A percentile compares a stretch with the other conserved stretches of the same genome.
phyloP scores from a whole-genome alignment of 1,284 basidiomycete genomes.

The Hypsizygus ulmarius region DNA sequence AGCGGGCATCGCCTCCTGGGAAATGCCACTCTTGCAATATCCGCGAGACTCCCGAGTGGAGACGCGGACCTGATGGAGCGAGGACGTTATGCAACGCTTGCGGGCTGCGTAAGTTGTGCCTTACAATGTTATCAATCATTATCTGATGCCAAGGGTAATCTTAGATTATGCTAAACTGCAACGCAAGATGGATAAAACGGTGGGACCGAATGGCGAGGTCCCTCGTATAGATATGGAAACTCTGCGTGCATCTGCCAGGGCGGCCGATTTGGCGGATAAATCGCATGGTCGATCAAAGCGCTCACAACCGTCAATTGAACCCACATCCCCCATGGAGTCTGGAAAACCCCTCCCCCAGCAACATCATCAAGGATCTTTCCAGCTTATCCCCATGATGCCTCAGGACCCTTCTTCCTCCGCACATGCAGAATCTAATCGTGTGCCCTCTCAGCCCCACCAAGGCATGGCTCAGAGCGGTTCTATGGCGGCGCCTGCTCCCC shows the following conservation, averaged over 20 bases:
- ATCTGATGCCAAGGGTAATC: conserved; percentile 9
- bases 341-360: conserved; percentile 35
- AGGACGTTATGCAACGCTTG: conserved; percentile 80
- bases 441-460: conserved; percentile 16
- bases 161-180: conserved; percentile 77
- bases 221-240: conserved; percentile 70
- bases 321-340: conserved; percentile 22
- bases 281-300: conserved; percentile 22
- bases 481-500: conserved; percentile 37
- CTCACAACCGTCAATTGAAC: conserved; percentile 19
- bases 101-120: conserved; percentile 64
- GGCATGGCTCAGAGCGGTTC: conserved; percentile 8
- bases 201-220: conserved; percentile 48
- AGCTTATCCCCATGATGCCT: conserved; percentile 39
- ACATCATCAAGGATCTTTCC: conserved; percentile 58
- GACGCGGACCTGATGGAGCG: conserved; percentile 76
- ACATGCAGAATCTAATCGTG: conserved; percentile 16
- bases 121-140: conserved; percentile 10
- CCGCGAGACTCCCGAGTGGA: conserved; percentile 81
- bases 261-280: conserved; percentile 46
- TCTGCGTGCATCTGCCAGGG: conserved; percentile 66
- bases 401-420: conserved; percentile 20
- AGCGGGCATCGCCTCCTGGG: conserved; percentile 79
- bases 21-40: conserved; percentile 84
- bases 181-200: conserved; percentile 65